phyloP scores from a whole-genome alignment of 2,329 filamentous ascomycete genomes.

The Pseudogymnoascus sp. region DNA sequence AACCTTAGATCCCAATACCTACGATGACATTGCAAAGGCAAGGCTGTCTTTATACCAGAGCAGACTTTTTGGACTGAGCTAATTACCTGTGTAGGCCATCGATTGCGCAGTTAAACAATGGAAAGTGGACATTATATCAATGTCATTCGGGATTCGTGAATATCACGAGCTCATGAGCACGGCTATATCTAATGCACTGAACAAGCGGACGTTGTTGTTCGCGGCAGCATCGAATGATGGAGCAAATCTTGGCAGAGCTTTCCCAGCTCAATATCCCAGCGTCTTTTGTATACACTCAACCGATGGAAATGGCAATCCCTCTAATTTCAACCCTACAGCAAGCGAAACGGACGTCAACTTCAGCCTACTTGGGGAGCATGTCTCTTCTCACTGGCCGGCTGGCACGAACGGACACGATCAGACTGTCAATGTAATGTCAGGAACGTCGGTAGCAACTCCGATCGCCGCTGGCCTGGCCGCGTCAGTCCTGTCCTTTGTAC shows the following conservation, averaged over 20 bases:
- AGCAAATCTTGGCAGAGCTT: slow-evolving; percentile 10
- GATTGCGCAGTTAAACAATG: slow-evolving; percentile 16
- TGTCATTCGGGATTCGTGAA: slow-evolving; percentile 18
- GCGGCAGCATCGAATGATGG: slow-evolving; percentile 19
- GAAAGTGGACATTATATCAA: slow-evolving; percentile 21
- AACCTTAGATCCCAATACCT: slow-evolving; percentile 8
- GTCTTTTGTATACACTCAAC: slow-evolving; percentile 18
- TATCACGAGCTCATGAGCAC: neutral
- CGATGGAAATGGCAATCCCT: slow-evolving; percentile 11
- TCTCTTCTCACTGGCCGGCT: slow-evolving; percentile 19
- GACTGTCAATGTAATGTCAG: slow-evolving; percentile 11
- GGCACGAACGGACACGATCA: neutral
- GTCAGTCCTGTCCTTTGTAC: slow-evolving; percentile 15
- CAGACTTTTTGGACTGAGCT: neutral
- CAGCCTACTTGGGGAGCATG: slow-evolving; percentile 20
- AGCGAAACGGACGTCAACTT: slow-evolving; percentile 16
- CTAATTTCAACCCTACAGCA: slow-evolving; percentile 17
- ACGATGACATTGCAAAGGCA: slow-evolving; percentile 15
- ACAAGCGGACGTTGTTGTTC: slow-evolving; percentile 14
- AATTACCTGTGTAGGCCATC: slow-evolving; percentile 16
- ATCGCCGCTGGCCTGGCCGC: slow-evolving; percentile 21
- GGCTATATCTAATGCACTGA: slow-evolving; percentile 12
- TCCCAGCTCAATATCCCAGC: slow-evolving; percentile 12
- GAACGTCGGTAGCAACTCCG: slow-evolving; percentile 22
- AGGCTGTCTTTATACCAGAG: neutral